These are phyloP conservation scores for Trichodelitschia bisporula DNA, from an alignment of 495 filamentous ascomycete genomes.

Conservation along the genomic window DNA sequence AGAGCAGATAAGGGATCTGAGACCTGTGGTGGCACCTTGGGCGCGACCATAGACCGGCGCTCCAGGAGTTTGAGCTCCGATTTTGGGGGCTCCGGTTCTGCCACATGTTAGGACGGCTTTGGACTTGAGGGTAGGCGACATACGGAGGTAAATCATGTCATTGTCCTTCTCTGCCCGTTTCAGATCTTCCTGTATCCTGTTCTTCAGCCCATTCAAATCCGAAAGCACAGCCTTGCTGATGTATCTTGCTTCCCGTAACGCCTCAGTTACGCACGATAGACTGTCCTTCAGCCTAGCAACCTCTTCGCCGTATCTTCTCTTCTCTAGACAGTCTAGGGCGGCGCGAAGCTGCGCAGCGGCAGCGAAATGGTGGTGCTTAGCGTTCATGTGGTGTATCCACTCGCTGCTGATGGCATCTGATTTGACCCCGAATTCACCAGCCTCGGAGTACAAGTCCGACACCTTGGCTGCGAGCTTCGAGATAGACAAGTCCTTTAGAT, in stretches of 20 bases:
- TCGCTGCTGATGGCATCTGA: slow-evolving; percentile 74
- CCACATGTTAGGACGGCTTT: background rate
- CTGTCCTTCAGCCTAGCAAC: slow-evolving; percentile 68
- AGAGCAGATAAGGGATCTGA: slow-evolving; percentile 56
- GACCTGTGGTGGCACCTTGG: slow-evolving; percentile 60
- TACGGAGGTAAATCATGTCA: slow-evolving; percentile 70
- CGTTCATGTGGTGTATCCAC: slow-evolving; percentile 96
- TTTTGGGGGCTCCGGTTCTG: slow-evolving; percentile 61
- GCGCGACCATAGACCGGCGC: slow-evolving; percentile 66
- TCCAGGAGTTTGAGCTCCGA: slow-evolving; percentile 68
- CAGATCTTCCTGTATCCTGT: slow-evolving; percentile 57
- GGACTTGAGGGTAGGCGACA: background rate
- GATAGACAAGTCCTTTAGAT: slow-evolving; percentile 73
- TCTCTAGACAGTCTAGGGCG: slow-evolving; percentile 78
- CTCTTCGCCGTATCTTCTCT: slow-evolving; percentile 87
- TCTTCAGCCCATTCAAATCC: slow-evolving; percentile 67
- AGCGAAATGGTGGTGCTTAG: slow-evolving; percentile 94
- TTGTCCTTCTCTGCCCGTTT: slow-evolving; percentile 93
- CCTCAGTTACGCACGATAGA: slow-evolving; percentile 61
- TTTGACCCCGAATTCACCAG: slow-evolving; percentile 65
- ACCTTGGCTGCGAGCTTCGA: slow-evolving; percentile 80
- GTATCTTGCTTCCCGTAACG: slow-evolving; percentile 63
- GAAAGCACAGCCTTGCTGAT: slow-evolving; percentile 62
- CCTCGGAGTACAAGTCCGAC: slow-evolving; percentile 69
- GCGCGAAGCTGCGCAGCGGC: slow-evolving; percentile 91